Base-by-base conservation (phyloP, 768 basidiomycete species). In the Podaxis pistillaris region DNA sequence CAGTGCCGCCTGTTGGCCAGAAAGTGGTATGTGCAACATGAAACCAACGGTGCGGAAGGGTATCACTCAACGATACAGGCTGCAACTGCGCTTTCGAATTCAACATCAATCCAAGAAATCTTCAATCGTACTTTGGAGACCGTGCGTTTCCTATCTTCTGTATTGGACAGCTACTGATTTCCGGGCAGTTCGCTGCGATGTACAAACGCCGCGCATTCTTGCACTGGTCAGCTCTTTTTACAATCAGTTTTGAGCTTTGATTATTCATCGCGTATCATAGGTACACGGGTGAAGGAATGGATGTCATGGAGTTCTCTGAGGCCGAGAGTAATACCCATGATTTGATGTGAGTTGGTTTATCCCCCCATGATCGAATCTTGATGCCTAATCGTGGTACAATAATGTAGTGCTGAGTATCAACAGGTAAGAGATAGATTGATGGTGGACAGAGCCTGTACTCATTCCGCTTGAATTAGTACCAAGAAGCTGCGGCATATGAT, bases 211-310 rank as follows among this genome's bases (percentile, higher is more conserved):
- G 82, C 50, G 94, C 94, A 4, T 96, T 92, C 81, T 74, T 96
- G 62, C 93, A 95, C 72, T 94, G 93, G 91, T 81, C 26, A 66
- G 69, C 56, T 46, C 30, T 44, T n/a, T 47, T 11, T 49, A 19
- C 33, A 30, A 38, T 40, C 1, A 33, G 9, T 53, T 55, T 40
- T 51, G n/a, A 41, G 55, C 24, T 26, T 3, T n/a, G 41, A 3
- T 40, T 17, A 51, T 2, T 57, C 40, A 26, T 24, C 57, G 8
- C 15, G 3, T 9, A 4, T 63, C n/a, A 5, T 60, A 81, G 79
- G 81, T 95, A 94, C 72, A 90, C 87, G 8, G 90, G 86, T 12
- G 94, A 96, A 73, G 94, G 94, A 47, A 95, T 96, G 94, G 94
- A 95, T 71, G 71, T 83, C 17, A 83, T 88, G 88, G 84, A 94